These are phyloP conservation scores for Stenocarpella maydis DNA, from an alignment of 2,329 filamentous ascomycete genomes.

Conservation along the genomic window DNA sequence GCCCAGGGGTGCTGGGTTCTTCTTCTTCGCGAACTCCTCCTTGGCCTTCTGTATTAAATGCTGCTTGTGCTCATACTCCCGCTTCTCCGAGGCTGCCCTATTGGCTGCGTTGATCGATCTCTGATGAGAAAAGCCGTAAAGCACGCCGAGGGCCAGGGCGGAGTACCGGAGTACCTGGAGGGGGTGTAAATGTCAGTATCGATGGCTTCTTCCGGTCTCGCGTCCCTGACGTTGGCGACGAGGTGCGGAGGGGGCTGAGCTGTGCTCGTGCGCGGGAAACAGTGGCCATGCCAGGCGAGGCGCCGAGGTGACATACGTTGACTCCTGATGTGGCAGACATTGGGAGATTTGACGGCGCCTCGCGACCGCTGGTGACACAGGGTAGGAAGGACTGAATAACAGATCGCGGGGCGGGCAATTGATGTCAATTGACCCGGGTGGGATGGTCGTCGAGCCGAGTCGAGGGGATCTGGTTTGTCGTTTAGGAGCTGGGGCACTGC, in stretches of 20 bases:
- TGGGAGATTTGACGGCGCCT: slow-evolving; percentile 54
- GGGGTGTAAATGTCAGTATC: slow-evolving; percentile 20
- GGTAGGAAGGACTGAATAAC: slow-evolving; percentile 45
- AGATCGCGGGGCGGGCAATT: slow-evolving; percentile 37
- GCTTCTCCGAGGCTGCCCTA: slow-evolving; percentile 74
- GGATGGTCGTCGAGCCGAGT: slow-evolving; percentile 31
- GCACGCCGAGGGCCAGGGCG: slow-evolving; percentile 87
- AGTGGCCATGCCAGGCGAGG: slow-evolving; percentile 28
- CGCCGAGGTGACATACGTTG: slow-evolving; percentile 62
- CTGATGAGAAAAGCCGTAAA: slow-evolving; percentile 97
- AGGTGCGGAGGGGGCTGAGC: slow-evolving; percentile 31
- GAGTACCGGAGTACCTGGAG: slow-evolving; percentile 97
- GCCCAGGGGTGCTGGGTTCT: slow-evolving; percentile 59
- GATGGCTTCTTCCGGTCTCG: neutral
- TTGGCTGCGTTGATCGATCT: slow-evolving; percentile 77
- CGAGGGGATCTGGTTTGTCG: slow-evolving; percentile 29
- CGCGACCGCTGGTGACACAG: slow-evolving; percentile 49
- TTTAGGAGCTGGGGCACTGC: slow-evolving; percentile 33
- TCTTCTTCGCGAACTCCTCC: slow-evolving; percentile 82
- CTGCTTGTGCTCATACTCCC: slow-evolving; percentile 91
- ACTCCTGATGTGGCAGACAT: slow-evolving; percentile 74
- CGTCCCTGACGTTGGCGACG: neutral
- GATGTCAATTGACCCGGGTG: slow-evolving; percentile 37
- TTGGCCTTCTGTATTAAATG: slow-evolving; percentile 92
- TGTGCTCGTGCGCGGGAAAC: slow-evolving; percentile 34